phyloP scores from a whole-genome alignment of 2,329 filamentous ascomycete species.

The Aspergillus pseudoterreus region DNA sequence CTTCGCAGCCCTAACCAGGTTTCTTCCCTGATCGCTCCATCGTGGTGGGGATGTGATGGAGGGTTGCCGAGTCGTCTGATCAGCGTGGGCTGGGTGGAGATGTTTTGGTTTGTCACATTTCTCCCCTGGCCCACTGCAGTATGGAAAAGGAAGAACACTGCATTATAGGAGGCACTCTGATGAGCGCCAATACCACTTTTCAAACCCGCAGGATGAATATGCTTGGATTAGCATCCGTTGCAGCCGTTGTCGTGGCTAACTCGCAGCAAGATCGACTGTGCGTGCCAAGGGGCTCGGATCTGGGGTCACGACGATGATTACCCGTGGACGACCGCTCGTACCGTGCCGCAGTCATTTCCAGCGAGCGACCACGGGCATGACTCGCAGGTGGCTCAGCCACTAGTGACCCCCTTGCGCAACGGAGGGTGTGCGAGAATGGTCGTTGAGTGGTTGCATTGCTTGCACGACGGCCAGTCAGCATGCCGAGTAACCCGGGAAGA shows the following conservation, averaged over 20 bases:
- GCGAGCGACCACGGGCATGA: conserved; percentile 6
- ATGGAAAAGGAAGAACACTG: not conserved
- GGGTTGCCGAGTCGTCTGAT: not conserved
- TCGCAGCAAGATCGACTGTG: conserved; percentile 12
- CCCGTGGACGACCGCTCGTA: not conserved
- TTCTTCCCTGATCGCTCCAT: not conserved
- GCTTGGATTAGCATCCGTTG: too few species aligned
- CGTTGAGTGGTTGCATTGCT: not conserved
- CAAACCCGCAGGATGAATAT: too few species aligned
- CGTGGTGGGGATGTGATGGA: not conserved
- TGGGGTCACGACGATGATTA: conserved; percentile 5
- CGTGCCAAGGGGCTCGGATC: conserved; percentile 7
- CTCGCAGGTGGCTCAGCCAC: conserved; percentile 7
- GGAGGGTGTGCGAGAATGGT: not conserved
- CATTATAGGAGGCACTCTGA: too few species aligned
- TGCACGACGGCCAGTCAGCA: conserved; percentile 5
- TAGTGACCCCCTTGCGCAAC: not conserved
- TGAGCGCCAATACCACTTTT: too few species aligned
- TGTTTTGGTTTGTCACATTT: not conserved
- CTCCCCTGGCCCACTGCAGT: not conserved
- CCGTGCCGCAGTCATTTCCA: not conserved
- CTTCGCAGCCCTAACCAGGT: too few species aligned
- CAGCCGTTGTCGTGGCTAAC: not conserved
- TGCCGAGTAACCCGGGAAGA: conserved; percentile 1
- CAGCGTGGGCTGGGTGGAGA: not conserved